A percentile compares a stretch with the other conserved stretches of the same genome.
Evolutionary conservation across 352 stramenopile genomes (phyloP).

Genomic region (Pythium rishiriense): DNA sequence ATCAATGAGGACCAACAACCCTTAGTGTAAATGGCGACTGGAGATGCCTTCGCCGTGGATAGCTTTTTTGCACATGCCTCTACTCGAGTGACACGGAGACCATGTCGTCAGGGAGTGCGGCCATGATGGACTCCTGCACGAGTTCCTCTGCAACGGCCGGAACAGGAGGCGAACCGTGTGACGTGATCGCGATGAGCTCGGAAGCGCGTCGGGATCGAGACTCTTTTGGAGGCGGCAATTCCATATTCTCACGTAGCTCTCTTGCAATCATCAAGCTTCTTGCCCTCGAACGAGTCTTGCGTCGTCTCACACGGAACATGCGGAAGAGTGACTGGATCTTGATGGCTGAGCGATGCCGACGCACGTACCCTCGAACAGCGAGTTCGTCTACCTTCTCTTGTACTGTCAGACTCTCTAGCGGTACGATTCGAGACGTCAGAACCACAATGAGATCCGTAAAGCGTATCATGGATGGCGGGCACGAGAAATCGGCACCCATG

Average conservation of each 20-base stretch:
- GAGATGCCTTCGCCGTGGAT: too few relatives aligned
- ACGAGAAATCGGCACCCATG: slow-evolving; percentile 41
- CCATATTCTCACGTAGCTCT: not conserved
- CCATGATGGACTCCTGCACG: slow-evolving; percentile 23
- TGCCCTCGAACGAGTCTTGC: slow-evolving; percentile 15
- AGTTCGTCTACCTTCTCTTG: slow-evolving; percentile 85
- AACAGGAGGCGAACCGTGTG: not conserved
- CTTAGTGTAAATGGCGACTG: too few relatives aligned
- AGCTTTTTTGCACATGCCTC: too few relatives aligned
- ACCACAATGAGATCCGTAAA: slow-evolving; percentile 77
- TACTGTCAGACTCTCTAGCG: slow-evolving; percentile 69
- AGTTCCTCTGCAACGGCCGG: not conserved
- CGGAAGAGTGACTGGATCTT: slow-evolving; percentile 65
- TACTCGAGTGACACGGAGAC: slow-evolving; percentile 27
- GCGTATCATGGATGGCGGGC: slow-evolving; percentile 65
- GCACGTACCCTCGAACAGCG: slow-evolving; percentile 67
- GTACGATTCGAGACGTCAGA: slow-evolving; percentile 63
- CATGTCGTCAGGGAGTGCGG: slow-evolving; percentile 16
- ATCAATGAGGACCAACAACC: too few relatives aligned
- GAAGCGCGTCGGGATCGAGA: slow-evolving; percentile 13
- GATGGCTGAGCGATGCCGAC: slow-evolving; percentile 57
- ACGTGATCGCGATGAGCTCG: slow-evolving; percentile 4
- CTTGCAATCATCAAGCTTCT: slow-evolving; percentile 4
- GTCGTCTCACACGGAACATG: slow-evolving; percentile 53
- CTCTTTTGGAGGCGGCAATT: slow-evolving; percentile 5